Conservation (phyloP, 176 grass and related monocot species). For the Alloteropsis semialata region DNA sequence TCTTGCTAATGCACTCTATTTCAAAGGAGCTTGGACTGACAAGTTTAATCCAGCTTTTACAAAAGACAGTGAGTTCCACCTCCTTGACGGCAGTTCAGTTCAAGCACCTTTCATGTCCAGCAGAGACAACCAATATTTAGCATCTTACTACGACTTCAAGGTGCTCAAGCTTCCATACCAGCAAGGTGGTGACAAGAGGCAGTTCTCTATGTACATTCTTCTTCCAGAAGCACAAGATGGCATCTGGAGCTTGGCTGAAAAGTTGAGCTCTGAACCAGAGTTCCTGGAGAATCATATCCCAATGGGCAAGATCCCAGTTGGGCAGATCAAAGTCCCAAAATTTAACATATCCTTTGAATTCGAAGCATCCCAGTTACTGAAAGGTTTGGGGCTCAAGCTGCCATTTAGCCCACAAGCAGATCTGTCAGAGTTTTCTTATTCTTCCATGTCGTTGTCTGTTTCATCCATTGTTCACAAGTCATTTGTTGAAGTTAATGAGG, state of each 20-base stretch:
- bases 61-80: slow-evolving; percentile 43
- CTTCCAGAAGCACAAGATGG: slow-evolving; percentile 55
- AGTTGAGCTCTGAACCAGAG: slow-evolving; percentile 45
- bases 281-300: slow-evolving; percentile 55
- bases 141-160: slow-evolving; percentile 39
- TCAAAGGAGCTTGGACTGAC: slow-evolving; percentile 67
- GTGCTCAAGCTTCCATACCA: slow-evolving; percentile 71
- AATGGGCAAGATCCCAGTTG: slow-evolving; percentile 29
- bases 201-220: slow-evolving; percentile 83
- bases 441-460: slow-evolving; percentile 14
- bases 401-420: slow-evolving; percentile 46
- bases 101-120: slow-evolving; percentile 70
- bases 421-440: slow-evolving; percentile 56
- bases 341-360: slow-evolving; percentile 80
- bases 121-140: slow-evolving; percentile 42
- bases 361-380: slow-evolving; percentile 46
- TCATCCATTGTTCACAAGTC: slow-evolving; percentile 72
- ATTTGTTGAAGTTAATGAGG: slow-evolving; percentile 71
- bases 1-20: slow-evolving; percentile 75
- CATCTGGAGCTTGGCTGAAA: slow-evolving; percentile 53
- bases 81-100: slow-evolving; percentile 55
- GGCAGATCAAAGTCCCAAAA: slow-evolving; percentile 68
- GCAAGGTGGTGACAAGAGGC: slow-evolving; percentile 63
- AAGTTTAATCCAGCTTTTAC: slow-evolving; percentile 62
- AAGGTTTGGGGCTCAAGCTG: slow-evolving; percentile 50